Evolutionary conservation across 345 rosid genomes (phyloP), one percentile per base, ranked within the genome.

Genomic region (Cardiospermum halicacabum): DNA sequence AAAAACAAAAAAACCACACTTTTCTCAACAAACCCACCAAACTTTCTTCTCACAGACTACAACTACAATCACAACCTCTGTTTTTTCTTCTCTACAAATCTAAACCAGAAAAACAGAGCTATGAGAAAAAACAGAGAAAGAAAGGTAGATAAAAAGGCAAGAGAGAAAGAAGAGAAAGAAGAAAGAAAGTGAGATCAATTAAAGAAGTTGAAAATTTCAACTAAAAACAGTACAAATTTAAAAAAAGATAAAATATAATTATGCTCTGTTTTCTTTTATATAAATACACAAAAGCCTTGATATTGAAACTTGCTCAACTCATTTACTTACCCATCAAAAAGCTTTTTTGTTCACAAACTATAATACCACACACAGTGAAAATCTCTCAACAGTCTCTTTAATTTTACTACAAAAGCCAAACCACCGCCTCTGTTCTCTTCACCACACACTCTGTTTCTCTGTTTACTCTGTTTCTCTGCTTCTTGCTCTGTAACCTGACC

Each of bases 341-440:
- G 15, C 56, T 48, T 56, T 49, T 48, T 49, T 36, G 5, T 26
- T 53, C 57, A 47, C 49, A 43, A n/a, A 16, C 24, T 47, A 7
- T 11, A 34, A 34, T 34, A 34, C 6, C 39, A 34, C 39, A 34
- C 39, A 34, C 39, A 5, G 10, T 34, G 9, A 5, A 34, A 5
- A 34, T 3, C 1, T 34, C 37, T 18, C n/a, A n/a, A 5, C 9
- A 16, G 10, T 18, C 50, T 43, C 50, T 47, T 47, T 47, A 47
- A 47, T 16, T 47, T 47, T 47, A 47, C 51, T 47, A 47, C 63
- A 55, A 55, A 42, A 70, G 70, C 69, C 73, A 58, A 56, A 67
- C 80, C 73, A 72, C 77, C 69, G 69, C 82, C 77, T 53, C 55
- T 58, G n/a, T n/a, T n/a, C n/a, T n/a, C n/a, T n/a, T n/a, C n/a